Evolutionary conservation across 768 basidiomycete genomes (phyloP), one percentile per base, ranked within the genome.

Genomic region (button mushroom (Agaricus bisporus)): DNA sequence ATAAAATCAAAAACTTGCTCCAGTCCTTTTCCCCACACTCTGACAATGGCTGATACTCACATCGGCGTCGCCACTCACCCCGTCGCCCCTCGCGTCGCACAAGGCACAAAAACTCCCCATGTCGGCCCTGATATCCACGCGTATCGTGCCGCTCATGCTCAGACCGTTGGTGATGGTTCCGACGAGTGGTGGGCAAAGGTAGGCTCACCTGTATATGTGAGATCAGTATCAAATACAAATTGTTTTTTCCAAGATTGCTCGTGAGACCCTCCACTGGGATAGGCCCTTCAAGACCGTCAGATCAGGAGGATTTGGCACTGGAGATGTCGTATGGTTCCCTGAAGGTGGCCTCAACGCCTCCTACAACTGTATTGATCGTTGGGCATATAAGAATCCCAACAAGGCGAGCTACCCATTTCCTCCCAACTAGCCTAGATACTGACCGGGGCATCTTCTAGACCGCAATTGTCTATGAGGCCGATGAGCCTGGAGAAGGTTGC

Each of bases 381-480:
- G 92, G 86, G 95, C 91, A 14, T 94, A 87, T 74, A 81, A 84
- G 65, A 73, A 94, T 63, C 97, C 95, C 0, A 73, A 97, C 67
- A 86, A 83, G 73, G 88, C 83, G 54, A 44, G 63, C 46, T 29
- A 36, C 28, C 42, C 32, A 32, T 48, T 22, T 48, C 35, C n/a
- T 56, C 29, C 42, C 9, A 18, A 29, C 53, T 38, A n/a, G 10
- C 28, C 28, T 11, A 41, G 49, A 29, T 26, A 49, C 25, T 47
- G 41, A 46, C 36, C 25, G 42, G 12, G n/a, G 29, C 41, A 48
- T 38, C 43, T n/a, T 41, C 10, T 59, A 93, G 89, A 84, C 86
- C 25, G 95, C 95, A 26, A 97, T 98, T 70, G 94, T 98, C 69
- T 99, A 95, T 73, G 95, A 99, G 69, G 95, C 94, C 1, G 95